These are phyloP conservation scores for Fusarium ramigenum DNA, from an alignment of 2,329 filamentous ascomycete species.

Conservation along the genomic window DNA sequence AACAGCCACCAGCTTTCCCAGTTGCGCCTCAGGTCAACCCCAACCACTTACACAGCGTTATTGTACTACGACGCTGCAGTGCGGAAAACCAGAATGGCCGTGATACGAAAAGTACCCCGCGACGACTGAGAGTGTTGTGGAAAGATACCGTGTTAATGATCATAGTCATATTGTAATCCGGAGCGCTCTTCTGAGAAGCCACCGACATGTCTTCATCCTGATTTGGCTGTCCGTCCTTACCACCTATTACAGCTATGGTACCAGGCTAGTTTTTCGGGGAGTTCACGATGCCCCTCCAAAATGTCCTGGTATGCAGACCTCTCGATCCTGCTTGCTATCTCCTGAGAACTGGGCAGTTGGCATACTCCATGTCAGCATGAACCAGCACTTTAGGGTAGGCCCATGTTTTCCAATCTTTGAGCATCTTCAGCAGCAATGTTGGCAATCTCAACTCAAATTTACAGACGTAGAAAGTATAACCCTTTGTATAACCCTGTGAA, in stretches of 20 bases:
- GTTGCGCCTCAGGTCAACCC: not conserved
- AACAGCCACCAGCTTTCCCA: not conserved
- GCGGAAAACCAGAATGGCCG: not conserved
- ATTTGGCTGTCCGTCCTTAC: not conserved
- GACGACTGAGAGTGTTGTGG: not conserved
- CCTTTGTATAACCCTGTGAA: not conserved
- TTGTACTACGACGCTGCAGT: not conserved
- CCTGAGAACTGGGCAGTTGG: not conserved
- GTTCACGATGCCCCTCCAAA: not conserved
- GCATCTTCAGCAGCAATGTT: not conserved
- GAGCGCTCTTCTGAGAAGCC: not conserved
- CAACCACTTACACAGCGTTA: not conserved
- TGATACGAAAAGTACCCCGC: not conserved
- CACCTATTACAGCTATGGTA: not conserved
- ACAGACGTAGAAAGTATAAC: not conserved
- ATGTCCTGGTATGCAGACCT: not conserved
- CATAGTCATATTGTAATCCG: not conserved
- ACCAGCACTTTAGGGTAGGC: not conserved
- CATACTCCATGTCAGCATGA: not conserved
- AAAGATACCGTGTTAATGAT: not conserved
- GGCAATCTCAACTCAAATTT: not conserved
- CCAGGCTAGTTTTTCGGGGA: not conserved
- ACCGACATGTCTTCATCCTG: not conserved
- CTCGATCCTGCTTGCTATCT: not conserved
- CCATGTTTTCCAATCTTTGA: not conserved